Conservation (phyloP, 371 early-diverging fungal genomes). For the Saksenaea oblongispora region DNA sequence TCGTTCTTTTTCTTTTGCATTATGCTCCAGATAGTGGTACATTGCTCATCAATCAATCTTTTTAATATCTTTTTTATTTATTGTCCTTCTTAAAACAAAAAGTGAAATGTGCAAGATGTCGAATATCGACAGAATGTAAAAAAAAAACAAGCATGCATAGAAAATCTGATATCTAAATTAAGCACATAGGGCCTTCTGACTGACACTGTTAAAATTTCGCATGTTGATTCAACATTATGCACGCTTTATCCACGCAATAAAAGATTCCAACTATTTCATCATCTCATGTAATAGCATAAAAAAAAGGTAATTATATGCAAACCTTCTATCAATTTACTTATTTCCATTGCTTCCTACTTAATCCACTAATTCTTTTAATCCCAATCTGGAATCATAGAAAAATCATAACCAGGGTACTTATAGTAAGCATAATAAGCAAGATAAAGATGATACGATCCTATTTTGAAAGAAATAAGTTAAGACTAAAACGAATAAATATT, state of each 20-base stretch:
- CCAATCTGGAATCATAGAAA: slow-evolving; percentile 52
- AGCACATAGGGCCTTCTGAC: too few relatives aligned
- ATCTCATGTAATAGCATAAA: background rate
- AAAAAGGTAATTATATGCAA: too few relatives aligned
- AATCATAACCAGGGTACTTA: slow-evolving; percentile 54
- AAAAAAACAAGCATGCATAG: background rate
- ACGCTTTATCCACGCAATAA: too few relatives aligned
- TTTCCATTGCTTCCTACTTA: too few relatives aligned
- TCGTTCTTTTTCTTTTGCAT: background rate
- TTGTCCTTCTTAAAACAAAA: background rate
- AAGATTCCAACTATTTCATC: background rate
- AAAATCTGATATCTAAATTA: background rate
- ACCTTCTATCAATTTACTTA: too few relatives aligned
- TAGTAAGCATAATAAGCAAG: slow-evolving; percentile 55
- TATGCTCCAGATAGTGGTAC: background rate
- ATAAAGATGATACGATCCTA: slow-evolving; percentile 50
- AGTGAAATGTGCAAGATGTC: background rate
- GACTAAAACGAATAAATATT: background rate
- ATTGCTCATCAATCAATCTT: background rate
- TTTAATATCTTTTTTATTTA: slow-evolving; percentile 2
- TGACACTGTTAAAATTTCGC: too few relatives aligned
- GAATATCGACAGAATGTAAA: background rate
- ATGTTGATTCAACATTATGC: too few relatives aligned
- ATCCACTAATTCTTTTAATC: slow-evolving; percentile 17
- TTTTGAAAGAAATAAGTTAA: background rate